Conservation (phyloP, 2,329 filamentous ascomycete genomes). For the Stromatinia cepivora region DNA sequence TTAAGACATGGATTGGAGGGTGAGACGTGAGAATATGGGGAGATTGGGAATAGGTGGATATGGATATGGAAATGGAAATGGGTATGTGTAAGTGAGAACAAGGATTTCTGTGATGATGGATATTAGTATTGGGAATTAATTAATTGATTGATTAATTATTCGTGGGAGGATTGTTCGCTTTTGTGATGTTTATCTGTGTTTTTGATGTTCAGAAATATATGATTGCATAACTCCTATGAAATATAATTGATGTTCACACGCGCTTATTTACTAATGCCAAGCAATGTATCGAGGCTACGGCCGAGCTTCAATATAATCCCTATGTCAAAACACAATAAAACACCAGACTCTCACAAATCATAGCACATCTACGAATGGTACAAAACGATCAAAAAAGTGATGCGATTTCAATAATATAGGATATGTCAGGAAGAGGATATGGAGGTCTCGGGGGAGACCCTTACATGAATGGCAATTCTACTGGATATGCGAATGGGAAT, state of each 20-base stretch:
- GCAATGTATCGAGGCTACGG: neutral
- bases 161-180: too few relatives aligned
- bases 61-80: neutral
- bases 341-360: neutral
- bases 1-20: slow-evolving; percentile 24
- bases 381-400: slow-evolving; percentile 26
- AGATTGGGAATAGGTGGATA: slow-evolving; percentile 25
- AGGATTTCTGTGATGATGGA: too few relatives aligned
- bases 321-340: slow-evolving; percentile 7
- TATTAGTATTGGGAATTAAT: too few relatives aligned
- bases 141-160: too few relatives aligned
- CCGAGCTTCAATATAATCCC: slow-evolving; percentile 18
- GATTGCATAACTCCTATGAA: too few relatives aligned
- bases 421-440: slow-evolving; percentile 41
- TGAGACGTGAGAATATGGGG: slow-evolving; percentile 22
- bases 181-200: too few relatives aligned
- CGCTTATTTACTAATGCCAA: slow-evolving; percentile 9
- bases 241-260: slow-evolving; percentile 1
- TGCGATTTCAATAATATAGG: slow-evolving; percentile 31
- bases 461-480: slow-evolving; percentile 35
- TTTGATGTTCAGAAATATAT: too few relatives aligned
- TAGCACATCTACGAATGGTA: slow-evolving; percentile 30
- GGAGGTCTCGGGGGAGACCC: slow-evolving; percentile 38
- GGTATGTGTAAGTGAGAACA: too few relatives aligned
- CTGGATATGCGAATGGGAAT: slow-evolving; percentile 22